Evolutionary conservation across 345 rosid genomes (phyloP), one percentile per base, ranked within the genome.

Genomic region (Dipteronia sinensis): DNA sequence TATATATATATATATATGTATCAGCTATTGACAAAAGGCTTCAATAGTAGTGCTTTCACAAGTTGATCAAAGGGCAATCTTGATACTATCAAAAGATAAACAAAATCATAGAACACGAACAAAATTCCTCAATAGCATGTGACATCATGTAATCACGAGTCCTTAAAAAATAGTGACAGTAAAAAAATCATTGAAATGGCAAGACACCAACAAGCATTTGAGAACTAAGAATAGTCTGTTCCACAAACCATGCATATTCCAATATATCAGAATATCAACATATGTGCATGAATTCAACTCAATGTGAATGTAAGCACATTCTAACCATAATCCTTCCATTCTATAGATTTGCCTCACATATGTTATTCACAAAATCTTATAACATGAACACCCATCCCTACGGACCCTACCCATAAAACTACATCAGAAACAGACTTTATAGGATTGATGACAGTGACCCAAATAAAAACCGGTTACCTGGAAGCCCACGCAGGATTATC

Each of bases 401-500:
- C 19, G 64, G 47, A 25, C 49, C 10, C 49, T 10, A 55, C 25
- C 75, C 61, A 25, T 11, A 29, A 64, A 44, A 72, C 38, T 34
- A 34, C 38, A 4, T 34, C 11, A 42, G 46, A 42, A 9, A 42
- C 1, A 42, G 10, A 42, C 46, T 42, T 42, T 19, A 34, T 34
- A 51, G 27, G 58, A 65, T 13, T 3, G 11, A 56, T 12, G 20
- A 58, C 71, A 76, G 49, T 63, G 16, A 68, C 25, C 64, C 56
- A 75, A 65, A 69, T 75, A 11, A 4, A 73, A 25, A 20, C 53
- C 61, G 29, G 12, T 29, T 79, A 93, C 98, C 99, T 72, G 98
- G 98, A 77, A 95, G 92, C 49, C 99, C 99, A 34, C 97, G 92
- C 64, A 95, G 96, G 58, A 95, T 91, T 71, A 95, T 84, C 64